These are phyloP conservation scores for Saussurea involucrata DNA, from an alignment of 129 eudicot species.

Conservation along the genomic window DNA sequence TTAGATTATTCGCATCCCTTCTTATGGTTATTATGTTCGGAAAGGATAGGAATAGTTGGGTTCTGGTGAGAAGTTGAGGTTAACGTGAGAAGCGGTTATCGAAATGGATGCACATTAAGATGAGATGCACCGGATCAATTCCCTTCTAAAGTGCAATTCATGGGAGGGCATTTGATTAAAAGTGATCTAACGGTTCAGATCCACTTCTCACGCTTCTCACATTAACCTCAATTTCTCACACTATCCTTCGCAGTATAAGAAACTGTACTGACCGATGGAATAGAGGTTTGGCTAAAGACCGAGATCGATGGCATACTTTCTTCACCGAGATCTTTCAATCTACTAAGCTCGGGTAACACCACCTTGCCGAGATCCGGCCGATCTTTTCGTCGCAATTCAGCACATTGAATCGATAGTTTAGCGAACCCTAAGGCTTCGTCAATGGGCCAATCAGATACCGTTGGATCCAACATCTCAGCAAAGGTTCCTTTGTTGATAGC, in stretches of 20 bases:
- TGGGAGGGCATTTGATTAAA: too few relatives aligned
- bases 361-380: slow-evolving; percentile 53
- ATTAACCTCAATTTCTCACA: too few relatives aligned
- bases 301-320: slow-evolving; percentile 23
- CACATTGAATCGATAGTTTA: slow-evolving; percentile 44
- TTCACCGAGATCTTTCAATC: slow-evolving; percentile 42
- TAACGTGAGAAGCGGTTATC: too few relatives aligned
- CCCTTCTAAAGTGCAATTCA: too few relatives aligned
- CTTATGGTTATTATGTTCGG: not conserved
- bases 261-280: not conserved
- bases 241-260: too few relatives aligned
- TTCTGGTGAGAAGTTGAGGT: too few relatives aligned
- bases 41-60: too few relatives aligned
- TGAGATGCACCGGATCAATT: too few relatives aligned
- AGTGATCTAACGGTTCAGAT: too few relatives aligned
- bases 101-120: too few relatives aligned
- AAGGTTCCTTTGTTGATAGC: slow-evolving; percentile 43
- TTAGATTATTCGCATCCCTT: slow-evolving; percentile 1
- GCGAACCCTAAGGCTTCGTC: slow-evolving; percentile 47
- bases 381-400: slow-evolving; percentile 54
- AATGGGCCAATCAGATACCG: slow-evolving; percentile 47
- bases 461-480: slow-evolving; percentile 42
- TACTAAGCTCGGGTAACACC: slow-evolving; percentile 51
- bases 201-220: too few relatives aligned
- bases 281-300: not conserved